A percentile compares a stretch with the other conserved stretches of the same genome.
Evolutionary conservation across 176 grass and related monocot species (phyloP).

Genomic region (Paspalum vaginatum): DNA sequence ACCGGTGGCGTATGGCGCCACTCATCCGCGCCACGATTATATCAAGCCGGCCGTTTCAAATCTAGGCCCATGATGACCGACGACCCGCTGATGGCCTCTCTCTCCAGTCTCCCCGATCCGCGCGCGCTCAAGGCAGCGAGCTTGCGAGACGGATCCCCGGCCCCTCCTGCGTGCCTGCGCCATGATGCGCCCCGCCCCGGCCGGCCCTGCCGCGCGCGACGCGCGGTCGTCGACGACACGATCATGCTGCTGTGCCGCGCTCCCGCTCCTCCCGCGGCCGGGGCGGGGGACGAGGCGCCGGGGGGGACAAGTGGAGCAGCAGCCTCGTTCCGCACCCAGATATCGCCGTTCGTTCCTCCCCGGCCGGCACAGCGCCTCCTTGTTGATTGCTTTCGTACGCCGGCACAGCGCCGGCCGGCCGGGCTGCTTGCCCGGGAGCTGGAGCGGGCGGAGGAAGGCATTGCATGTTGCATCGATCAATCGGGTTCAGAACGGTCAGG

Average conservation of each 20-base stretch:
- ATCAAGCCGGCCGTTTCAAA: slow-evolving; percentile 44
- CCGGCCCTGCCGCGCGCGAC: too few species aligned
- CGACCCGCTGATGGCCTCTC: neutral
- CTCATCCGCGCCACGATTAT: slow-evolving; percentile 48
- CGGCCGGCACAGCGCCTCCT: neutral
- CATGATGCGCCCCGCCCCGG: slow-evolving; percentile 54
- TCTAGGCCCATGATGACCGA: slow-evolving; percentile 58
- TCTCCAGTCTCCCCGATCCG: neutral
- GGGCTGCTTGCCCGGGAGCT: neutral
- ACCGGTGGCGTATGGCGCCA: slow-evolving; percentile 25
- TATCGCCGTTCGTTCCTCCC: slow-evolving; percentile 9
- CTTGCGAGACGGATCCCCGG: neutral
- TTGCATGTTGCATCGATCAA: neutral
- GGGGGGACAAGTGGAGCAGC: slow-evolving; percentile 39
- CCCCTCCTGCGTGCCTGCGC: slow-evolving; percentile 33
- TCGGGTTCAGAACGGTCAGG: slow-evolving; percentile 5
- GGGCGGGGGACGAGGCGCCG: slow-evolving; percentile 43
- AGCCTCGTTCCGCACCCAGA: slow-evolving; percentile 40
- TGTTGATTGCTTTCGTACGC: slow-evolving; percentile 30
- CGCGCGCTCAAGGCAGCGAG: neutral
- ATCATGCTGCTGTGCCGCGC: slow-evolving; percentile 47
- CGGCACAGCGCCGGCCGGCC: neutral
- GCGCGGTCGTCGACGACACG: slow-evolving; percentile 55
- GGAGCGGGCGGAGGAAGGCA: slow-evolving; percentile 30
- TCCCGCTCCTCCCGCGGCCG: neutral